Evolutionary conservation across 225 moss, liverwort and hornwort species (phyloP).

Genomic region (Pseudisothecium myosuroides): DNA sequence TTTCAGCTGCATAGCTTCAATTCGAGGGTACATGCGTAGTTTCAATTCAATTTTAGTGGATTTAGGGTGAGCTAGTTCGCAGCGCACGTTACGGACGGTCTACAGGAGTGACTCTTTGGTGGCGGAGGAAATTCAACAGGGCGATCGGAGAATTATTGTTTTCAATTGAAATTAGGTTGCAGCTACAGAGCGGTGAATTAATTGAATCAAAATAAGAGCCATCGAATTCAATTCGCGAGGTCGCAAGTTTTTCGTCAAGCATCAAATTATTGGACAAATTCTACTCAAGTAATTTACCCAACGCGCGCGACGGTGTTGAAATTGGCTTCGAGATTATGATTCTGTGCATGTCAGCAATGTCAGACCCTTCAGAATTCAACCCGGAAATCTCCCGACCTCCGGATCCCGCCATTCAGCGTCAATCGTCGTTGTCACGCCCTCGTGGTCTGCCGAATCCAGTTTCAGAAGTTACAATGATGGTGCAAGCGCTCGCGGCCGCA

Average conservation of each 20-base stretch:
- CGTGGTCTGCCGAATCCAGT: constrained; percentile 14
- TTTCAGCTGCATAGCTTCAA: no score
- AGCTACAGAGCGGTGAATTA: background rate
- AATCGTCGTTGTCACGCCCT: background rate
- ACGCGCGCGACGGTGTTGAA: background rate
- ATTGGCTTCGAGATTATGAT: background rate
- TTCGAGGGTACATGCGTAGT: background rate
- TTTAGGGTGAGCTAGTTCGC: background rate
- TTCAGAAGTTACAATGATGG: constrained; percentile 24
- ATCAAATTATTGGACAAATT: background rate
- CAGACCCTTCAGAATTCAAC: background rate
- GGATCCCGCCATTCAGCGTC: background rate
- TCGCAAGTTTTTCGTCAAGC: background rate
- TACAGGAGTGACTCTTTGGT: background rate
- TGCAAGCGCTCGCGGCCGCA: constrained; percentile 34
- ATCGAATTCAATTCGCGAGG: background rate
- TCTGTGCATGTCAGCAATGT: constrained; percentile 5
- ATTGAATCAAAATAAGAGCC: background rate
- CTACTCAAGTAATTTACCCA: background rate
- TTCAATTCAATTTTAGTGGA: background rate
- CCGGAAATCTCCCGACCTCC: background rate
- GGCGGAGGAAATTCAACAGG: background rate
- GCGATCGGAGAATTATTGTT: background rate
- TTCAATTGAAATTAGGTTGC: background rate
- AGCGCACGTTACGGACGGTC: background rate